A percentile compares a stretch with the other conserved stretches of the same genome.
Conservation (phyloP, 164 flowering plant genomes). For the Vitis labrusca region DNA sequence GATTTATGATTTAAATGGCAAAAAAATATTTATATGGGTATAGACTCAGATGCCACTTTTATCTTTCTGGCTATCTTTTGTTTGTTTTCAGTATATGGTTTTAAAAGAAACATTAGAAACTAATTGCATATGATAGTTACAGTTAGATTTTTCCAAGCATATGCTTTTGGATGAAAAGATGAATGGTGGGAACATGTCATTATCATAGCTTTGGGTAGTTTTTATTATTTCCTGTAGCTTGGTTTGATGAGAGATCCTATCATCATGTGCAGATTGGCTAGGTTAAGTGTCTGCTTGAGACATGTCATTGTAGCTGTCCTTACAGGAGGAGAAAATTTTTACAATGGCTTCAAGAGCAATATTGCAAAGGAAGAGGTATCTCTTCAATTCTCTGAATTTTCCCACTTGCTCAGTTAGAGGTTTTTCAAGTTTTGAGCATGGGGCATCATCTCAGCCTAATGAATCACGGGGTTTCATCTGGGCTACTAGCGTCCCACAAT, state of each 20-base stretch:
- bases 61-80: no score
- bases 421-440: conserved; percentile 16
- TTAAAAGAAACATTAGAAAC: not conserved
- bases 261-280: conserved; percentile 1
- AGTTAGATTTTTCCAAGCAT: not conserved
- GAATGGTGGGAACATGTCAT: not conserved
- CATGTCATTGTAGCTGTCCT: not conserved
- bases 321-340: not conserved
- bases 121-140: not conserved
- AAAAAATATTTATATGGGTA: no score
- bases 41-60: no score
- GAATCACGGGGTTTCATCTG: not conserved
- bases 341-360: conserved; percentile 34
- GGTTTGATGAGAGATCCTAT: not conserved
- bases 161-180: not conserved
- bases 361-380: conserved; percentile 19
- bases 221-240: not conserved
- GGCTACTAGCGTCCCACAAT: not conserved
- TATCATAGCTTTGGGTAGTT: not conserved
- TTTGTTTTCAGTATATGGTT: not conserved
- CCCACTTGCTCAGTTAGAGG: conserved; percentile 12
- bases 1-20: no score
- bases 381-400: conserved; percentile 10
- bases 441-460: not conserved
- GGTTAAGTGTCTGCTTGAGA: not conserved